A percentile compares a stretch with the other conserved stretches of the same genome.
phyloP scores from a whole-genome alignment of 495 filamentous ascomycete genomes.

The Penicillium samsonianum region DNA sequence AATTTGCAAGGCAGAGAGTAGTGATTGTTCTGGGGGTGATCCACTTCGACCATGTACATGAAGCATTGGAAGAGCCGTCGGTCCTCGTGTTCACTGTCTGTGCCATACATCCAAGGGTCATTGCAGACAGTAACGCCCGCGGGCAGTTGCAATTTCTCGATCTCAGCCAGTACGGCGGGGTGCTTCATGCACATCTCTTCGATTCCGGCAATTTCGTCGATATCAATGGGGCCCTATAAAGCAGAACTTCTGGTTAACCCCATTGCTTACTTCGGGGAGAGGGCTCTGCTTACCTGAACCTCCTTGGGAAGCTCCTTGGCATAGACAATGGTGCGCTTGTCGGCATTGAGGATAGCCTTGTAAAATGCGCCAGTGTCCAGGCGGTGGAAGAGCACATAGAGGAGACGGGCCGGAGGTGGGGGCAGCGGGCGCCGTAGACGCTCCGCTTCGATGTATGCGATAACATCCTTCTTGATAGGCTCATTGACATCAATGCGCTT shows the following conservation, averaged over 20 bases:
- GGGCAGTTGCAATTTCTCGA: conserved; percentile 45
- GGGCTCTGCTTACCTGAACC: conserved; percentile 35
- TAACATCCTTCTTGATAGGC: conserved; percentile 41
- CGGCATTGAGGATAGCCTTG: conserved; percentile 41
- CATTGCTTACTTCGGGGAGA: not conserved
- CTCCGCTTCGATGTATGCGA: conserved; percentile 43
- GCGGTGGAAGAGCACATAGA: conserved; percentile 46
- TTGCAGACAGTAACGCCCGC: conserved; percentile 45
- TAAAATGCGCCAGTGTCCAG: conserved; percentile 41
- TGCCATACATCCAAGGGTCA: conserved; percentile 51
- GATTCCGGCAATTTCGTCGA: conserved; percentile 44
- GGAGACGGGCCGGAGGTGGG: conserved; percentile 33
- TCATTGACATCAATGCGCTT: conserved; percentile 46
- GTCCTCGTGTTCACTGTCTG: conserved; percentile 37
- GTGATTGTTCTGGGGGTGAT: conserved; percentile 61
- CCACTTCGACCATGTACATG: conserved; percentile 45
- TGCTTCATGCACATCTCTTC: conserved; percentile 45
- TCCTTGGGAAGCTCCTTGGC: conserved; percentile 43
- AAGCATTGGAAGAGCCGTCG: conserved; percentile 49
- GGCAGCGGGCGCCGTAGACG: conserved; percentile 37
- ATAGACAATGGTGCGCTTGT: conserved; percentile 34
- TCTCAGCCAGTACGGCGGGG: conserved; percentile 43
- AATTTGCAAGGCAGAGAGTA: conserved; percentile 79
- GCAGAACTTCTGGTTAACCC: conserved; percentile 12
- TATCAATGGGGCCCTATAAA: conserved; percentile 40